Conservation (phyloP, 352 stramenopile genomes). For the Globisporangium iwayamae region DNA sequence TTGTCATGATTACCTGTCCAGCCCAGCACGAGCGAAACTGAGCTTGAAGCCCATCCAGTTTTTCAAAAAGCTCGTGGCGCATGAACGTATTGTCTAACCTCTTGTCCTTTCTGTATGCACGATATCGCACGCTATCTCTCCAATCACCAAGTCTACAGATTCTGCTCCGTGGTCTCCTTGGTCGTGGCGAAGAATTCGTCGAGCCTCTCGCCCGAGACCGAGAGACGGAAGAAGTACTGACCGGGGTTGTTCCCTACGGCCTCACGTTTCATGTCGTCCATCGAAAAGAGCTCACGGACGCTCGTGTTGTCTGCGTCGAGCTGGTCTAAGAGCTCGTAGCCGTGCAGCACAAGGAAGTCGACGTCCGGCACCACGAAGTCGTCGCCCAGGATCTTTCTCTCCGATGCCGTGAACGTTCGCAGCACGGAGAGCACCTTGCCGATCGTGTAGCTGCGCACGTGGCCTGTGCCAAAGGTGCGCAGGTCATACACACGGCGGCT, state of each 20-base stretch:
- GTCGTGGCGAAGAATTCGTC: slow-evolving; percentile 60
- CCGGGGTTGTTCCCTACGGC: slow-evolving; percentile 22
- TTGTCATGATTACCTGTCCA: neutral
- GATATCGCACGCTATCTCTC: neutral
- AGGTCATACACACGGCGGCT: slow-evolving; percentile 61
- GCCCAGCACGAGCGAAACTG: too few relatives aligned
- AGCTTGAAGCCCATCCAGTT: too few relatives aligned
- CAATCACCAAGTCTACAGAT: slow-evolving; percentile 16
- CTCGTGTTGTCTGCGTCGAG: slow-evolving; percentile 68
- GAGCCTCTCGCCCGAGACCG: slow-evolving; percentile 36
- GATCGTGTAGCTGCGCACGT: slow-evolving; percentile 63
- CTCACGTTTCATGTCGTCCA: slow-evolving; percentile 81
- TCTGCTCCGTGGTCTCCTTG: slow-evolving; percentile 28
- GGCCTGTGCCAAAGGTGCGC: slow-evolving; percentile 46
- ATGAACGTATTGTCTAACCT: neutral
- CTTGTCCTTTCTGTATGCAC: neutral
- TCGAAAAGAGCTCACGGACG: slow-evolving; percentile 69
- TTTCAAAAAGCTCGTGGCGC: too few relatives aligned
- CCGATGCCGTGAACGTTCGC: slow-evolving; percentile 23
- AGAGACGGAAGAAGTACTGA: slow-evolving; percentile 64
- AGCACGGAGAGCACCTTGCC: slow-evolving; percentile 56
- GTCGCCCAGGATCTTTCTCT: slow-evolving; percentile 33
- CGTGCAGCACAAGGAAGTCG: slow-evolving; percentile 73
- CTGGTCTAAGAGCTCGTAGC: slow-evolving; percentile 74
- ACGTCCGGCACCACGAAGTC: slow-evolving; percentile 40